These are phyloP conservation scores for Lentinula boryana DNA, from an alignment of 768 basidiomycete genomes.

Conservation along the genomic window DNA sequence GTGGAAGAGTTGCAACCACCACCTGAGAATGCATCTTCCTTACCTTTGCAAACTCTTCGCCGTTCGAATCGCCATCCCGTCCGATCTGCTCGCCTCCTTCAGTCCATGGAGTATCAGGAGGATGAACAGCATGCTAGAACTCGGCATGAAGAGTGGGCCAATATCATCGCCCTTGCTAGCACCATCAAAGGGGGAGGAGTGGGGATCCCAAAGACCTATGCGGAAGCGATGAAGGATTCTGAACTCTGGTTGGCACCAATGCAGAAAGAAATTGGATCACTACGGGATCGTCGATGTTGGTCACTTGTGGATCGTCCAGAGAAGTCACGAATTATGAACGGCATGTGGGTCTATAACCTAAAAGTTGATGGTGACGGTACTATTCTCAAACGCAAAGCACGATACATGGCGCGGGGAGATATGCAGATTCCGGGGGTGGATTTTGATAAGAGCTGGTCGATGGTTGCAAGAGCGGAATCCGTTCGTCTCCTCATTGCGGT, in stretches of 20 bases:
- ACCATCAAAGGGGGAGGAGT: background rate
- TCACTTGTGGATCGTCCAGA: background rate
- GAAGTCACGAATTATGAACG: constrained; percentile 1
- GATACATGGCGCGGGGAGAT: constrained; percentile 21
- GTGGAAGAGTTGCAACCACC: no score
- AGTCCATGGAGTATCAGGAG: background rate
- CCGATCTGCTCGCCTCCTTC: background rate
- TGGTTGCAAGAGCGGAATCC: constrained; percentile 8
- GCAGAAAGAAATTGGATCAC: background rate
- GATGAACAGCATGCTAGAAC: background rate
- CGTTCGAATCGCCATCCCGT: no score
- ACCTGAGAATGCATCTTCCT: no score
- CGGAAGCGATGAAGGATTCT: background rate
- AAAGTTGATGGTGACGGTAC: constrained; percentile 22
- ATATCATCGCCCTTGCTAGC: background rate
- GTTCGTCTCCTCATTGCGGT: background rate
- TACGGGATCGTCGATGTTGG: background rate
- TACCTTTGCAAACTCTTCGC: no score
- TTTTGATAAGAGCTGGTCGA: constrained; percentile 9
- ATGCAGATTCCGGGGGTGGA: constrained; percentile 23
- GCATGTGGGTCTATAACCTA: background rate
- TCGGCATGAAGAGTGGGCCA: background rate
- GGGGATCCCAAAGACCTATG: background rate
- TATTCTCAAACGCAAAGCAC: constrained; percentile 17
- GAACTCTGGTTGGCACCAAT: background rate